Base-by-base conservation (phyloP, 148 eudicot species). In the Chenopodium formosanum region DNA sequence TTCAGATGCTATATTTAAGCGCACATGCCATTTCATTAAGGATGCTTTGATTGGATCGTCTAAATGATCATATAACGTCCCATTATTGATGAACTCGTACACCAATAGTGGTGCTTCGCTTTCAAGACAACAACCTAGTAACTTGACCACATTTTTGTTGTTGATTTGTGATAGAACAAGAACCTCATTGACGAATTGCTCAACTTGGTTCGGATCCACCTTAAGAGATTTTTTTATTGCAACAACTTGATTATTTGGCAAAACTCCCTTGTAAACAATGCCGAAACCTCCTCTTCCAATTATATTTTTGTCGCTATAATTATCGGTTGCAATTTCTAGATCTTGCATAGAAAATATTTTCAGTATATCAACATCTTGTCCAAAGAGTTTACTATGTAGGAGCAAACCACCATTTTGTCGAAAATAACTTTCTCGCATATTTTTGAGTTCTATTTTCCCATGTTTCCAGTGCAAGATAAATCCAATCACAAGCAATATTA, bases 281-380 rank as follows among this genome's bases (percentile, higher is more conserved):
- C 85, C 85, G 32, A 63, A 78, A 1, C 85, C 85, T 69, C 85
- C 85, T 67, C 37, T 74, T 32, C 85, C 85, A 7, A 78, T 65
- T 16, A 78, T 83, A 8, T 73, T 73, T 17, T 5, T 14, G 16
- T 83, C 82, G 1, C 37, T 74, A 40, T 78, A 83, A 0, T 83
- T 83, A 31, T 83, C 48, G 20, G 85, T 83, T 31, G 85, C 85
- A 22, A 17, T 66, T 52, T 73, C 74, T 9, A 79, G 52, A 34
- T 83, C 82, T 67, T 83, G 37, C 13, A 48, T 70, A 64, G 73
- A 78, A 44, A 83, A 83, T 12, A 83, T 78, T 52, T 73, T 78
- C 3, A 83, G 2, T 34, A 37, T n/a, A 7, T 79, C 85, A 76
- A 83, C 40, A 9, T 79, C 74, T 68, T 62, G 48, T 13, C 75